These are phyloP conservation scores for Sporisorium iseilematis-ciliati DNA, from an alignment of 1,284 basidiomycete species.

Conservation along the genomic window DNA sequence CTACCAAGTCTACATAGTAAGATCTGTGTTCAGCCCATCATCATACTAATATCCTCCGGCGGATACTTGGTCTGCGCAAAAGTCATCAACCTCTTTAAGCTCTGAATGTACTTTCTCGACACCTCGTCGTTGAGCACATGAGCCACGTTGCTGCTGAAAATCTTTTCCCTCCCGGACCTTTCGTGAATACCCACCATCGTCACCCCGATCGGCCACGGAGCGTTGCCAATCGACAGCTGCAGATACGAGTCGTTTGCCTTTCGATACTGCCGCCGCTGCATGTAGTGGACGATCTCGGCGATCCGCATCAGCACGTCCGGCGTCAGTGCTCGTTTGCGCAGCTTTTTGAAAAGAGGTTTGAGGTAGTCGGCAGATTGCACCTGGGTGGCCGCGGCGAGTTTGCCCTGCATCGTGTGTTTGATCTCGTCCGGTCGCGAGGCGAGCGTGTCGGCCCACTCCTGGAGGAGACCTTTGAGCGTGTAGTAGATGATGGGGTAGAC, in stretches of 20 bases:
- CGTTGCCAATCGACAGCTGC: slow-evolving; percentile 95
- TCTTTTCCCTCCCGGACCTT: slow-evolving; percentile 95
- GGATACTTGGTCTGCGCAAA: slow-evolving; percentile 62
- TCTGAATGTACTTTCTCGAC: slow-evolving; percentile 98
- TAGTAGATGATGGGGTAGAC: slow-evolving; percentile 98
- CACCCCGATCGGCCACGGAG: slow-evolving; percentile 99
- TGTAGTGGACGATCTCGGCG: slow-evolving; percentile 93
- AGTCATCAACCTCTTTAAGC: slow-evolving; percentile 81
- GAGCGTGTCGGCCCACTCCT: slow-evolving; percentile 96
- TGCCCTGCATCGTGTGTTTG: slow-evolving; percentile 89
- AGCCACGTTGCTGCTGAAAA: slow-evolving; percentile 93
- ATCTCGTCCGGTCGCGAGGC: slow-evolving; percentile 83
- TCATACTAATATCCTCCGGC: slow-evolving; percentile 55
- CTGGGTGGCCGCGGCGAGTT: slow-evolving; percentile 92
- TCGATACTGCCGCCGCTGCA: slow-evolving; percentile 95
- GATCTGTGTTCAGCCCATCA: slow-evolving; percentile 47
- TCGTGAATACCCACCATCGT: slow-evolving; percentile 99
- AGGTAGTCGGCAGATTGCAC: slow-evolving; percentile 95
- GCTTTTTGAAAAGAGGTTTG: slow-evolving; percentile 92
- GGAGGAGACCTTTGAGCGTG: slow-evolving; percentile 86
- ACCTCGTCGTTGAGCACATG: slow-evolving; percentile 99
- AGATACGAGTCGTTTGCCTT: slow-evolving; percentile 96
- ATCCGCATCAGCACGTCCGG: slow-evolving; percentile 88
- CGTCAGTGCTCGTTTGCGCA: slow-evolving; percentile 85
- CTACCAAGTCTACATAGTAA: neutral